Base-by-base conservation (phyloP, 163 green algal genomes). In the Prototheca stagnorum region DNA sequence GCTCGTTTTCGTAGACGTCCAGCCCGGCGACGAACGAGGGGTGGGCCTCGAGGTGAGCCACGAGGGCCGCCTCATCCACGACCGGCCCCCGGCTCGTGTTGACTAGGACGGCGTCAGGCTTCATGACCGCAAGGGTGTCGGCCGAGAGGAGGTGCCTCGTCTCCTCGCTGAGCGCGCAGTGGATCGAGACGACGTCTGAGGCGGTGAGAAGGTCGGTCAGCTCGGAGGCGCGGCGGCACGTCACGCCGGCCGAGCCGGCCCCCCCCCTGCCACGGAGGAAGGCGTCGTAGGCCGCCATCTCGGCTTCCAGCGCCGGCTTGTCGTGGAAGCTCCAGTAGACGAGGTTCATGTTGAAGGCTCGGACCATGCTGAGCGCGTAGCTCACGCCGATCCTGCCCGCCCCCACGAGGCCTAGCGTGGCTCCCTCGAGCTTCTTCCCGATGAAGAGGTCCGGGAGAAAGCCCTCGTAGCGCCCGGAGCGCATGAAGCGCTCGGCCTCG, bases 331-430 rank as follows among this genome's bases (percentile, higher is more conserved):
- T 79, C 39, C 68, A 92, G 63, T 94, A 94, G 7, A 94, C 63
- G 12, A 94, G 47, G 70, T 94, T 68, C 73, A 90, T 92, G 59
- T 97, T 97, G 81, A 95, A 88, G 1, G 88, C 88, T 63, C 96
- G 88, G 24, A 93, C 76, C 80, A 97, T 93, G 89, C 97, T 97
- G 57, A 80, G 75, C 3, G 88, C 89, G 53, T 96, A 97, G 3
- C 89, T 85, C 12, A 66, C 68, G n/a, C 88, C 88, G 50, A 98
- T 98, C 55, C 89, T 75, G 1, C 88, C 88, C 1, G 89, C 84
- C 17, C 88, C 89, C 22, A 98, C 77, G 54, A 97, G 88, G 49
- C 89, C 88, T 12, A 98, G 81, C n/a, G 84, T 95, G 72, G 95
- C 93, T 57, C 78, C 70, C 71, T 65, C 67, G 39, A 80, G 68